Conservation (phyloP, 345 rosid species). For the Salix koriyanagi region DNA sequence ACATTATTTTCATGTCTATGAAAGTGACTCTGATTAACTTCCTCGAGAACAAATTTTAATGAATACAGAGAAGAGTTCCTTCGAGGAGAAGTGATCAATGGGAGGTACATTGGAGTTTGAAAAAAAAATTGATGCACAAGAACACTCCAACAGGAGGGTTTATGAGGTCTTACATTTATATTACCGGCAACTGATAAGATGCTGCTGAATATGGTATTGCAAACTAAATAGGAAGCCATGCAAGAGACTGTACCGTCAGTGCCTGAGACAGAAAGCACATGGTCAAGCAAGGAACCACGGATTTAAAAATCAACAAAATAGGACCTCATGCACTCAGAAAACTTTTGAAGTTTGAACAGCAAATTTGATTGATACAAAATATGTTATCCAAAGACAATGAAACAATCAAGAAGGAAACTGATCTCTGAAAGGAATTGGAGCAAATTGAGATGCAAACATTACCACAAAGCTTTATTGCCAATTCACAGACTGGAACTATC, state of each 20-base stretch:
- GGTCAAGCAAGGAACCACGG: conserved; percentile 5
- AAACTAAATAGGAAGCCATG: conserved; percentile 88
- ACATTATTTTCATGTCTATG: neutral
- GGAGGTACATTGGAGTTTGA: neutral
- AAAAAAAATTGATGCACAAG: neutral
- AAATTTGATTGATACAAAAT: neutral
- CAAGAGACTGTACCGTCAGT: conserved; percentile 93
- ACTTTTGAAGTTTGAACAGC: neutral
- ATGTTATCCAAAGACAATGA: conserved; percentile 1
- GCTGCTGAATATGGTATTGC: conserved; percentile 75
- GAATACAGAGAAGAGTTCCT: neutral
- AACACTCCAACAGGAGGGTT: neutral
- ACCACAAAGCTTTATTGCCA: conserved; percentile 93
- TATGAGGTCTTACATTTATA: conserved; percentile 60
- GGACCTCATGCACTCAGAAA: neutral
- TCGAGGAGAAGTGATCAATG: neutral
- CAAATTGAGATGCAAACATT: conserved; percentile 14
- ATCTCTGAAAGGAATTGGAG: neutral
- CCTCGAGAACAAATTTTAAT: neutral
- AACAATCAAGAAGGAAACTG: neutral
- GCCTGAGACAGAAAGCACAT: conserved; percentile 46
- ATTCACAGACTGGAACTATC: conserved; percentile 81
- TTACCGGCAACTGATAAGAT: conserved; percentile 57
- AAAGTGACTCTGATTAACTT: neutral
- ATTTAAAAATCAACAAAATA: neutral